Percentiles rank a stretch among this genome's conserved stretches.
Evolutionary conservation across 345 rosid species (phyloP).

Genomic region (Isatis tinctoria): DNA sequence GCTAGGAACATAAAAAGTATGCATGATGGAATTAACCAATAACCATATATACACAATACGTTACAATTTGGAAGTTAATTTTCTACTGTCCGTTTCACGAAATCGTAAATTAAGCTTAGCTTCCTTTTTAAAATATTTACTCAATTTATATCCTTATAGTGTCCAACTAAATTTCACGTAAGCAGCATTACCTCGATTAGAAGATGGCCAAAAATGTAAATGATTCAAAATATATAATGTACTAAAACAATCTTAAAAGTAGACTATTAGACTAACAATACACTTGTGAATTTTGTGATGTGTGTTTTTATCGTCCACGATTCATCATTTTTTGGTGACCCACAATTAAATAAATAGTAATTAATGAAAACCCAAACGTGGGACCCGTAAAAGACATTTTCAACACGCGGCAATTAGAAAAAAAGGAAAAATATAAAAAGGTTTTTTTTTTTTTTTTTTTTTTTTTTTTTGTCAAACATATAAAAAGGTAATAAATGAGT

Average conservation of each 20-base stretch:
- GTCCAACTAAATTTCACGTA: background rate
- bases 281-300: background rate
- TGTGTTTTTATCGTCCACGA: background rate
- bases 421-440: background rate
- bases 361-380: background rate
- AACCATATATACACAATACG: background rate
- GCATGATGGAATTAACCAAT: background rate
- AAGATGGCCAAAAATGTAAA: background rate
- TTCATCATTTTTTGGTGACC: background rate
- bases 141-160: background rate
- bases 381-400: slow-evolving; percentile 14
- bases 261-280: background rate
- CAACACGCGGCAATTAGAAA: slow-evolving; percentile 3
- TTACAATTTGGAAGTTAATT: background rate
- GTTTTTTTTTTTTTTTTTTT: no score
- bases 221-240: background rate
- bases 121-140: background rate
- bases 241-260: no score
- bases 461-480: no score
- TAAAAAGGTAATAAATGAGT: slow-evolving; percentile 12
- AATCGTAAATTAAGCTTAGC: background rate
- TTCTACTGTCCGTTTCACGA: background rate
- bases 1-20: background rate
- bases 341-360: background rate
- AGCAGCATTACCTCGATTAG: background rate